Percentiles rank a stretch among this genome's conserved stretches.
These are phyloP conservation scores for Acidiella bohemica DNA, from an alignment of 495 filamentous ascomycete species.

Conservation along the genomic window DNA sequence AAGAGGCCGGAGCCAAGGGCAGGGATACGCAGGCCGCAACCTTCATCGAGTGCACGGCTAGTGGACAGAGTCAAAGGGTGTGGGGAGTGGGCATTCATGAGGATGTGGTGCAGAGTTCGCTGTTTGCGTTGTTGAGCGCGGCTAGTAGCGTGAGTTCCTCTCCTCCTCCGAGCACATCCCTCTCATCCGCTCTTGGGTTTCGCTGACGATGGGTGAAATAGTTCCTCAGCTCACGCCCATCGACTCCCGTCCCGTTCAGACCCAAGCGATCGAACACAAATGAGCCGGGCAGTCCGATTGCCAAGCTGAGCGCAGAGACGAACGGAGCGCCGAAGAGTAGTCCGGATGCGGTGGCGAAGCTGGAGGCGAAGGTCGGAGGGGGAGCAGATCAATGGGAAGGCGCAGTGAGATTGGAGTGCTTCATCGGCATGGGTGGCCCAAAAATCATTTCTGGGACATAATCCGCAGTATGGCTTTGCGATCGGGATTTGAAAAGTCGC, in stretches of 20 bases:
- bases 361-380: too few relatives aligned
- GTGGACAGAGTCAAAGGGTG: constrained; percentile 46
- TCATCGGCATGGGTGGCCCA: too few relatives aligned
- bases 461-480: too few relatives aligned
- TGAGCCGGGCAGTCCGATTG: constrained; percentile 12
- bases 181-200: not conserved
- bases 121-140: constrained; percentile 78
- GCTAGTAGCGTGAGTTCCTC: constrained; percentile 67
- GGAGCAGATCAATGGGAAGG: too few relatives aligned
- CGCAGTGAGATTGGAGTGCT: too few relatives aligned
- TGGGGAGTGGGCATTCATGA: constrained; percentile 96
- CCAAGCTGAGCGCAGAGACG: constrained; percentile 2
- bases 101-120: constrained; percentile 82
- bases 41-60: constrained; percentile 73
- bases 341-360: too few relatives aligned
- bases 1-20: constrained; percentile 30
- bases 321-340: constrained; percentile 11
- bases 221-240: constrained; percentile 45
- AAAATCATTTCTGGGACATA: too few relatives aligned
- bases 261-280: constrained; percentile 28
- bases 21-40: constrained; percentile 78
- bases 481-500: too few relatives aligned
- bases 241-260: constrained; percentile 40
- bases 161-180: too few relatives aligned
- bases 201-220: constrained; percentile 20